Percentiles rank a stretch among this genome's conserved stretches.
phyloP scores from a whole-genome alignment of 2,329 filamentous ascomycete species.

The Fusarium nematophilum region DNA sequence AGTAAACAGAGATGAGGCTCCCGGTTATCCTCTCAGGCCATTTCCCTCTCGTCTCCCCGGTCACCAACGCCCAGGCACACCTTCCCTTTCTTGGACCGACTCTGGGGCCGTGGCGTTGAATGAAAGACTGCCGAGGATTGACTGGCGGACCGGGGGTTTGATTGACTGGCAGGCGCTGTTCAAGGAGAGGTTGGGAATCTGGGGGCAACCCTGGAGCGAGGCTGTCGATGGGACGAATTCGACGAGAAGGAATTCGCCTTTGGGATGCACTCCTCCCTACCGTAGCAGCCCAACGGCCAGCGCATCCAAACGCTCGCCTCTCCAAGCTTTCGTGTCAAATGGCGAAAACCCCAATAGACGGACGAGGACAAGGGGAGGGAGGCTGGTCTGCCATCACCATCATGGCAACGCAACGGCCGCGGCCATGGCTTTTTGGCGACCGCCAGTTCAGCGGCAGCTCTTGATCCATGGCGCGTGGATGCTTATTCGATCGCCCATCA shows the following conservation, averaged over 20 bases:
- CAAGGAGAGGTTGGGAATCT: conserved; percentile 19
- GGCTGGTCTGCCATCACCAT: conserved; percentile 8
- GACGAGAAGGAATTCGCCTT: neutral
- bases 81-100: conserved; percentile 12
- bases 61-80: conserved; percentile 14
- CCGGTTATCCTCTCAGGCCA: conserved; percentile 6
- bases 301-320: neutral
- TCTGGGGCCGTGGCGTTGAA: conserved; percentile 24
- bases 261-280: neutral
- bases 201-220: conserved; percentile 3
- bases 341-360: too few relatives aligned
- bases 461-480: neutral
- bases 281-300: conserved; percentile 1
- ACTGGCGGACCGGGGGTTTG: conserved; percentile 14
- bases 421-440: neutral
- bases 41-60: conserved; percentile 19
- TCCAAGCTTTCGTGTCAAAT: too few relatives aligned
- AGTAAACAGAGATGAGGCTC: conserved; percentile 26
- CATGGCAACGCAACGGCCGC: conserved; percentile 6
- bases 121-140: conserved; percentile 13
- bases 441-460: neutral
- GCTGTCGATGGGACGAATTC: conserved; percentile 1
- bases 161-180: conserved; percentile 16
- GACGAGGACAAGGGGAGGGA: neutral
- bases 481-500: conserved; percentile 1